Percentiles rank a stretch among this genome's conserved stretches.
Conservation (phyloP, 2,329 filamentous ascomycete species). For the Trichoderma atrobrunneum region DNA sequence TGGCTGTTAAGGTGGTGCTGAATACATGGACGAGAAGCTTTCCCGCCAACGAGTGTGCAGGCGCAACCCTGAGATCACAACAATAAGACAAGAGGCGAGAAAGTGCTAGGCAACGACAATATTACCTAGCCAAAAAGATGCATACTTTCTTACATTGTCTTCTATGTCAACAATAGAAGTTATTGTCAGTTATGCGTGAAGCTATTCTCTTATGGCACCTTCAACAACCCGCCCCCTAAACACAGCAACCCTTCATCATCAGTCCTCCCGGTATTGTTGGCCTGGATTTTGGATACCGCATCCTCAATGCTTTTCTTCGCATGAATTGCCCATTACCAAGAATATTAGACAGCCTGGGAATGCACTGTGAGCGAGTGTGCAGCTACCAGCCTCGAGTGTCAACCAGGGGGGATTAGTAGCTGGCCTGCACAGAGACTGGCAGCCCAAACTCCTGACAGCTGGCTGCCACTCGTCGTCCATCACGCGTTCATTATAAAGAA, state of each 20-base stretch:
- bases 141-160: fast-evolving
- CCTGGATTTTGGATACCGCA: background rate
- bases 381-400: background rate
- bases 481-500: background rate
- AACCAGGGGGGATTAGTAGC: background rate
- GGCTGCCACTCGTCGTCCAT: background rate
- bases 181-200: background rate
- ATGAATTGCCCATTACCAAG: no score
- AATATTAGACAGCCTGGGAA: background rate
- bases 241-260: background rate
- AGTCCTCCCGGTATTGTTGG: background rate
- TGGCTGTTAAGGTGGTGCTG: background rate
- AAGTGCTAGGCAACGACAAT: background rate
- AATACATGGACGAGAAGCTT: background rate
- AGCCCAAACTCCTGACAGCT: constrained; percentile 5
- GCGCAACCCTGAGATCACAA: background rate
- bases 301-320: background rate
- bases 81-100: background rate
- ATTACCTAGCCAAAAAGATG: background rate
- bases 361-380: background rate
- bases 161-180: background rate
- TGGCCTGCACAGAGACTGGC: background rate
- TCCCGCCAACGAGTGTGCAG: background rate
- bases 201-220: background rate
- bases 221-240: background rate